Evolutionary conservation across 495 filamentous ascomycete genomes (phyloP).

Genomic region (Aspergillus kassunensis): DNA sequence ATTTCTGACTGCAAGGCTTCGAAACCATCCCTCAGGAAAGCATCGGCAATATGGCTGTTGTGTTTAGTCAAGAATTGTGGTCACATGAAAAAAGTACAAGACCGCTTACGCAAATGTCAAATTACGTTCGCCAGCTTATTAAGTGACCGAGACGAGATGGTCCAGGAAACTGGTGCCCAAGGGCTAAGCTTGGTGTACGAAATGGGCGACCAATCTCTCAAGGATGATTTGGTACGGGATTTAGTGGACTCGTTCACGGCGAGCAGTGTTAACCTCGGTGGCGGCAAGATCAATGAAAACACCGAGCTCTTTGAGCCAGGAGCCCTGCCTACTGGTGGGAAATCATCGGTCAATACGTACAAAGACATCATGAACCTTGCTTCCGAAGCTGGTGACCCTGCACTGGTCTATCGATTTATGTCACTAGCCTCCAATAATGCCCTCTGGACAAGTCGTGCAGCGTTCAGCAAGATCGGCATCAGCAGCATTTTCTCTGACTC

Average conservation of each 20-base stretch:
- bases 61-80: slow-evolving; percentile 91
- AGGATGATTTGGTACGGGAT: slow-evolving; percentile 78
- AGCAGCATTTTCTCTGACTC: slow-evolving; percentile 87
- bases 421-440: slow-evolving; percentile 89
- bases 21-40: slow-evolving; percentile 83
- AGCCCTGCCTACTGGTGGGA: slow-evolving; percentile 84
- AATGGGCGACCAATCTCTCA: slow-evolving; percentile 74
- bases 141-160: slow-evolving; percentile 82
- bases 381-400: slow-evolving; percentile 89
- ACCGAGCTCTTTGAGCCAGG: slow-evolving; percentile 95
- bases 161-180: slow-evolving; percentile 90
- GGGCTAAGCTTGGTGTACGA: slow-evolving; percentile 89
- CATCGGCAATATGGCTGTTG: slow-evolving; percentile 88
- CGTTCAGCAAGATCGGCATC: slow-evolving; percentile 90
- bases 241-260: slow-evolving; percentile 85
- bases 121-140: slow-evolving; percentile 83
- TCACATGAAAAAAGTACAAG: slow-evolving; percentile 64
- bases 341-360: slow-evolving; percentile 86
- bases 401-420: slow-evolving; percentile 96
- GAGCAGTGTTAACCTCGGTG: slow-evolving; percentile 59
- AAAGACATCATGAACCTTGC: slow-evolving; percentile 93
- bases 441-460: slow-evolving; percentile 90
- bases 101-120: slow-evolving; percentile 72
- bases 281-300: slow-evolving; percentile 74
- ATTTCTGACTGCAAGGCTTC: slow-evolving; percentile 70